phyloP scores from a whole-genome alignment of 2,329 filamentous ascomycete species.

The Sporothrix protearum region DNA sequence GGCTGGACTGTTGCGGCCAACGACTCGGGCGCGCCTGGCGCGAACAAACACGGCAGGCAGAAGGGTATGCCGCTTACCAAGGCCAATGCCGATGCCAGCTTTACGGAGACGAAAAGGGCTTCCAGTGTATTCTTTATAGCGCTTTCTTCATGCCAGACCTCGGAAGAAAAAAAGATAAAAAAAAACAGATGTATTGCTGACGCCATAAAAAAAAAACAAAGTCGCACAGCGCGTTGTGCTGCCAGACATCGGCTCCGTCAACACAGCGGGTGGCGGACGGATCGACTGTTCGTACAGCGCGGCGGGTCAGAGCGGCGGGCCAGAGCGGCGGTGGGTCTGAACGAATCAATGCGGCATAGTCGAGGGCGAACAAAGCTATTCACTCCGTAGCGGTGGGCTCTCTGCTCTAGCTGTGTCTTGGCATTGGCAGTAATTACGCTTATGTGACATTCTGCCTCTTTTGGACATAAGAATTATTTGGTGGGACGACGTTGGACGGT shows the following conservation, averaged over 20 bases:
- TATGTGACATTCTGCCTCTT: too few species aligned
- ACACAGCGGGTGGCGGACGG: neutral
- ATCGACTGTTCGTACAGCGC: neutral
- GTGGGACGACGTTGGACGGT: too few species aligned
- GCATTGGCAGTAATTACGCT: too few species aligned
- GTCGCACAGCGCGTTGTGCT: neutral
- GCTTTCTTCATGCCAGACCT: too few species aligned
- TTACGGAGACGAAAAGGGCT: neutral
- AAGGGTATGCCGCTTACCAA: neutral
- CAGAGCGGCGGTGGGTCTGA: neutral
- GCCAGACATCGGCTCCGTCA: neutral
- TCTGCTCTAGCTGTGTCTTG: too few species aligned
- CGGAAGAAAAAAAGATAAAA: too few species aligned
- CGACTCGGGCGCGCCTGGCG: neutral
- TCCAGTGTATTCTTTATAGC: too few species aligned
- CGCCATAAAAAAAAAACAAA: neutral
- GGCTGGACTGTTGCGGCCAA: neutral
- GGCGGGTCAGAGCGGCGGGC: neutral
- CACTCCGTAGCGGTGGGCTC: too few species aligned
- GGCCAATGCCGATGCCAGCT: neutral
- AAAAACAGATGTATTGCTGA: too few species aligned
- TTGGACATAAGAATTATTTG: too few species aligned
- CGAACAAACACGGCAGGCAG: neutral
- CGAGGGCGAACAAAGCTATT: too few species aligned
- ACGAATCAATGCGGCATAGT: neutral